Percentiles rank a stretch among this genome's conserved stretches.
Conservation (phyloP, 768 basidiomycete genomes). For the Leccinellum rugosiceps region DNA sequence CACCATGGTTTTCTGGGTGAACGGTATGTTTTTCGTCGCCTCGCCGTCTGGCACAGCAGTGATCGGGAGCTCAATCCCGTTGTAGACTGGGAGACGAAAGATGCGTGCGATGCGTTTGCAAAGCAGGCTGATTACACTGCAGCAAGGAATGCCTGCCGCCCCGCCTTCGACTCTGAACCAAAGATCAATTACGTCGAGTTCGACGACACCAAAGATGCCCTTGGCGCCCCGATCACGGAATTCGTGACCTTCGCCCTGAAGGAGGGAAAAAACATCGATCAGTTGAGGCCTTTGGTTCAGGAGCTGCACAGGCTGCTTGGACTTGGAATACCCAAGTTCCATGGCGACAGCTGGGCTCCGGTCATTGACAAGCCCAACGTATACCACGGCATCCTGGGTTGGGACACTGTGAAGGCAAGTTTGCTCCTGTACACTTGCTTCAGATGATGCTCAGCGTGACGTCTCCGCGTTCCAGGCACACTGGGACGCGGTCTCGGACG, state of each 20-base stretch:
- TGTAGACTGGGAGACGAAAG: constrained; percentile 28
- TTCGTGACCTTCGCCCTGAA: constrained; percentile 34
- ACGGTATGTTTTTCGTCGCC: constrained; percentile 5
- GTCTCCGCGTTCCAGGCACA: constrained; percentile 29
- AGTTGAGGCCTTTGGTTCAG: constrained; percentile 22
- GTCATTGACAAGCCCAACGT: constrained; percentile 16
- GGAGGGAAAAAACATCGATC: constrained; percentile 14
- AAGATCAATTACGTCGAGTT: constrained; percentile 21
- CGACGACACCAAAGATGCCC: constrained; percentile 14
- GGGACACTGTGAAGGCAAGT: constrained; percentile 35
- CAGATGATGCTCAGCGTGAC: neutral
- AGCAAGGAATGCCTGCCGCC: neutral
- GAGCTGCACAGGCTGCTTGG: constrained; percentile 20
- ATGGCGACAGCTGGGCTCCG: constrained; percentile 31
- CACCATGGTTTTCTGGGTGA: constrained; percentile 26
- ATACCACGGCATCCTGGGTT: constrained; percentile 34
- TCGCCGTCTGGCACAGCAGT: neutral
- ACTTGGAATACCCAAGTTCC: constrained; percentile 18
- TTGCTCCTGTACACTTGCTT: neutral
- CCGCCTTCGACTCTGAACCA: constrained; percentile 19
- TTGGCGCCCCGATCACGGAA: constrained; percentile 31
- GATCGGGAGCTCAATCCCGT: constrained; percentile 6
- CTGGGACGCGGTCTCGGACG: constrained; percentile 30
- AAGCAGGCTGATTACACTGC: constrained; percentile 6
- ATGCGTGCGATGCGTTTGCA: constrained; percentile 12